Percentiles rank a stretch among this genome's conserved stretches.
Evolutionary conservation across 441 rosid genomes (phyloP).

Genomic region (Geranium incanum): DNA sequence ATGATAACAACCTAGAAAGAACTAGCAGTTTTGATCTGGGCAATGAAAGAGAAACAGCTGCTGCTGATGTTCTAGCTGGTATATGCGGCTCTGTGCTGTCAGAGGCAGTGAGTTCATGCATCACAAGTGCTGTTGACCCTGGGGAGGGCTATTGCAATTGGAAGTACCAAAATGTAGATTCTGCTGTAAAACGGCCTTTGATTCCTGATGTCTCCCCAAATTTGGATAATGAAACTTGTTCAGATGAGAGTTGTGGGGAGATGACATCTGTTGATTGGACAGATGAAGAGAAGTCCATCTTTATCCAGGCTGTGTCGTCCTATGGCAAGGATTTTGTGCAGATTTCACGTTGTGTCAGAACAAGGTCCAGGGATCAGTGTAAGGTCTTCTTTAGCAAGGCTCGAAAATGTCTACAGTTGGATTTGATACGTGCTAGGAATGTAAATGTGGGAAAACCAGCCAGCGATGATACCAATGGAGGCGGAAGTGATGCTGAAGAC

Average conservation of each 20-base stretch:
- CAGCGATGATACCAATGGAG: conserved; percentile 58
- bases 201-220: conserved; percentile 53
- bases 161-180: conserved; percentile 2
- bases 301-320: conserved; percentile 56
- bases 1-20: conserved; percentile 44
- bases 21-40: conserved; percentile 44
- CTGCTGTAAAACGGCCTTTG: conserved; percentile 40
- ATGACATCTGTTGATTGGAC: conserved; percentile 82
- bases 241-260: conserved; percentile 88
- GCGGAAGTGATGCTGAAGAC: conserved; percentile 66
- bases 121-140: conserved; percentile 29
- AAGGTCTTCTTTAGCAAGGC: conserved; percentile 88
- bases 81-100: conserved; percentile 73
- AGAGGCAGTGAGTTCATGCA: conserved; percentile 78
- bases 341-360: conserved; percentile 56
- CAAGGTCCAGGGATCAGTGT: conserved; percentile 79
- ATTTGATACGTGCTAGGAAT: conserved; percentile 42
- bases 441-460: conserved; percentile 33
- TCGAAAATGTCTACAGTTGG: conserved; percentile 85
- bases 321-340: conserved; percentile 79
- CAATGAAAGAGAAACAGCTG: conserved; percentile 61
- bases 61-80: conserved; percentile 78
- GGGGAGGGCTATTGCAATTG: no score
- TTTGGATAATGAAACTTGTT: conserved; percentile 75
- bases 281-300: conserved; percentile 72